phyloP scores from a whole-genome alignment of 2,329 filamentous ascomycete species.

The Diaporthe aspalathi region DNA sequence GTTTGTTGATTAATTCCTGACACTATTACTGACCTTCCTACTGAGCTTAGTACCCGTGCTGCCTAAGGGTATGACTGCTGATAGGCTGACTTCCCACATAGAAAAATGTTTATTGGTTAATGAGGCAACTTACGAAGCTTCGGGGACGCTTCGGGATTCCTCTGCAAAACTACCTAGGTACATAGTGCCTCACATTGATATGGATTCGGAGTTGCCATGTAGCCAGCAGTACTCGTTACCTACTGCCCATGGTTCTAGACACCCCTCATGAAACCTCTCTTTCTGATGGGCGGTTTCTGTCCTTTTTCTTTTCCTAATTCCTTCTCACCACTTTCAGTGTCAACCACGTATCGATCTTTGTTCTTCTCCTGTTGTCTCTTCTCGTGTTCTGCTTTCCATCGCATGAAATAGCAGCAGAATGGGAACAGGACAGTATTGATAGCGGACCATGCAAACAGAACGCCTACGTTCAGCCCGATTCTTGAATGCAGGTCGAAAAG shows the following conservation, averaged over 20 bases:
- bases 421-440: slow-evolving; percentile 66
- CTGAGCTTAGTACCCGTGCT: too few species aligned
- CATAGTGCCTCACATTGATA: too few species aligned
- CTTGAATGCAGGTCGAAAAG: slow-evolving; percentile 69
- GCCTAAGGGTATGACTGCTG: too few species aligned
- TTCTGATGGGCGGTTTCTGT: slow-evolving; percentile 45
- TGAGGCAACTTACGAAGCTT: too few species aligned
- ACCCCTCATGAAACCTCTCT: slow-evolving; percentile 49
- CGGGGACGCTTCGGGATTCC: too few species aligned
- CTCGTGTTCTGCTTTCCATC: slow-evolving; percentile 53
- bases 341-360: slow-evolving; percentile 46
- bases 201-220: neutral
- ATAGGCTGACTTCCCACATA: too few species aligned
- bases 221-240: too few species aligned
- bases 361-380: slow-evolving; percentile 43
- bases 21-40: too few species aligned
- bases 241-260: slow-evolving; percentile 35
- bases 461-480: slow-evolving; percentile 70
- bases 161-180: too few species aligned
- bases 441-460: slow-evolving; percentile 68
- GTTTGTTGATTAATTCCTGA: too few species aligned
- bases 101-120: too few species aligned
- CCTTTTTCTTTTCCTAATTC: slow-evolving; percentile 46
- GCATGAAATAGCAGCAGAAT: slow-evolving; percentile 56
- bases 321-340: slow-evolving; percentile 43